These are phyloP conservation scores for Pseudoperonospora humuli DNA, from an alignment of 352 stramenopile genomes.

Conservation along the genomic window DNA sequence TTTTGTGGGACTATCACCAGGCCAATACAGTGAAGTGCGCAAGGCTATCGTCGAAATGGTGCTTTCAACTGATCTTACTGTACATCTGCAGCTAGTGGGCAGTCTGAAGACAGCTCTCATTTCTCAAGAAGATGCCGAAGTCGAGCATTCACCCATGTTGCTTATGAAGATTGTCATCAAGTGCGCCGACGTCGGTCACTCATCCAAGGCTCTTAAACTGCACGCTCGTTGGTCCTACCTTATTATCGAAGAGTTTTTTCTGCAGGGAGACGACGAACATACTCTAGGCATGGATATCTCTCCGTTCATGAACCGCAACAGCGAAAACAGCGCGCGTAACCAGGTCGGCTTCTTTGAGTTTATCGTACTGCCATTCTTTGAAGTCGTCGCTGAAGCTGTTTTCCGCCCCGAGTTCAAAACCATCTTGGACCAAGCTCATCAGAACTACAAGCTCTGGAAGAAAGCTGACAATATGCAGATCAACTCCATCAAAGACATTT, in stretches of 20 bases:
- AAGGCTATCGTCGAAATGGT: no score
- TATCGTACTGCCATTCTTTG: no score
- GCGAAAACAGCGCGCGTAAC: constrained; percentile 83
- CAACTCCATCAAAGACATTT: constrained; percentile 80
- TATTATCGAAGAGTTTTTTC: constrained; percentile 93
- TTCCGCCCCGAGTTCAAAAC: constrained; percentile 72
- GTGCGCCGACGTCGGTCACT: constrained; percentile 92
- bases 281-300: constrained; percentile 81
- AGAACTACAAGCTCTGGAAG: constrained; percentile 82
- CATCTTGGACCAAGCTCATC: constrained; percentile 71
- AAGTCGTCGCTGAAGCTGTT: constrained; percentile 67
- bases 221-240: constrained; percentile 86
- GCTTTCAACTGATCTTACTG: no score
- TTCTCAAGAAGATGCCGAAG: constrained; percentile 61
- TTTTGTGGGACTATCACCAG: no score
- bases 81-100: constrained; percentile 75
- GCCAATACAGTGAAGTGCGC: no score
- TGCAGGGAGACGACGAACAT: constrained; percentile 91
- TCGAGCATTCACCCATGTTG: constrained; percentile 73
- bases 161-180: constrained; percentile 87
- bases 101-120: constrained; percentile 76
- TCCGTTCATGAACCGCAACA: constrained; percentile 88
- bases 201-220: constrained; percentile 74
- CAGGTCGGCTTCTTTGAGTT: no score
- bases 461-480: constrained; percentile 71